phyloP scores from a whole-genome alignment of 1,284 basidiomycete species.

The Cryptococcus sp. region DNA sequence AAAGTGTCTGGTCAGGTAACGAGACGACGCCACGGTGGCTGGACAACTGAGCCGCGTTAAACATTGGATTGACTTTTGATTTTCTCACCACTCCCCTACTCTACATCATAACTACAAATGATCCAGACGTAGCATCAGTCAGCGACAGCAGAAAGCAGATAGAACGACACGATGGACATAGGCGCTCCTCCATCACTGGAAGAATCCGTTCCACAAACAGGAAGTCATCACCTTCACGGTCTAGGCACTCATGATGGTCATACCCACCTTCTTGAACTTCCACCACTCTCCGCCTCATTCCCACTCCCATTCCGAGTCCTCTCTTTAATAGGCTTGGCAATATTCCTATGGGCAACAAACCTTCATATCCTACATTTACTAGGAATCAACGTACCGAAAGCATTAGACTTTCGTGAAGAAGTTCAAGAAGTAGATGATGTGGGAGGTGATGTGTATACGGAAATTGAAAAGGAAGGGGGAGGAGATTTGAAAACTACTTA shows the following conservation, averaged over 20 bases:
- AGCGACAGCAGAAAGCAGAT: too few species aligned
- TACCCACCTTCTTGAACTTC: conserved; percentile 45
- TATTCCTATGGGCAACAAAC: conserved; percentile 79
- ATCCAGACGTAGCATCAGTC: too few species aligned
- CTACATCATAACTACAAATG: too few species aligned
- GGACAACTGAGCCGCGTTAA: too few species aligned
- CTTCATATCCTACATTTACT: conserved; percentile 70
- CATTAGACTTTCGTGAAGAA: conserved; percentile 51
- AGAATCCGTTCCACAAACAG: neutral
- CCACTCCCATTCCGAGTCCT: conserved; percentile 79
- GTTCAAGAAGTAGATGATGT: neutral
- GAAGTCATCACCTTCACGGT: conserved; percentile 9
- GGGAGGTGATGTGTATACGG: neutral
- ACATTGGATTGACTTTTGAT: too few species aligned
- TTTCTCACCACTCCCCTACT: too few species aligned
- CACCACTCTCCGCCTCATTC: conserved; percentile 58
- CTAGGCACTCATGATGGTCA: conserved; percentile 18
- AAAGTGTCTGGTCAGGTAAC: too few species aligned
- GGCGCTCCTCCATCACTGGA: conserved; percentile 33
- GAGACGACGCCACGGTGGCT: too few species aligned
- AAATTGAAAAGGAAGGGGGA: neutral
- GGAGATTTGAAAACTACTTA: conserved; percentile 50
- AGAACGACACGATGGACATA: conserved; percentile 47
- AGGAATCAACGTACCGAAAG: conserved; percentile 67
- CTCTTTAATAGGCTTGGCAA: conserved; percentile 63